Percentiles rank a stretch among this genome's conserved stretches.
Evolutionary conservation across 2,329 filamentous ascomycete species (phyloP).

Genomic region (Alternaria brassicae): DNA sequence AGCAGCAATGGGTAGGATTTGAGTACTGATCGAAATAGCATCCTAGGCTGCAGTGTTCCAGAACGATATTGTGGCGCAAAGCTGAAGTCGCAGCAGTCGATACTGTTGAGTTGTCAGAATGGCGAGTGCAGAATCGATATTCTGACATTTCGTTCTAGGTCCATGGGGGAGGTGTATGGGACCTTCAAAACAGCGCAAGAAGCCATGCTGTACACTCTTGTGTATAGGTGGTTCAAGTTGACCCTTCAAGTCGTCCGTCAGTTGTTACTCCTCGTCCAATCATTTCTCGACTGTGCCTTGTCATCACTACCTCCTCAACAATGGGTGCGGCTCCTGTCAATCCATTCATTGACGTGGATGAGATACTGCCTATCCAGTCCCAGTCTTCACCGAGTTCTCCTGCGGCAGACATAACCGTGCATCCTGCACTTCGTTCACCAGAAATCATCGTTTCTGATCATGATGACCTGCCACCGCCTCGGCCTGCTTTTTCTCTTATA

Average conservation of each 20-base stretch:
- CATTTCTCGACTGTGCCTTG: neutral
- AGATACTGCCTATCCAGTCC: neutral
- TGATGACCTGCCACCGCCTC: neutral
- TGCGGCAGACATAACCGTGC: neutral
- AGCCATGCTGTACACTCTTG: neutral
- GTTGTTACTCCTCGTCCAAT: neutral
- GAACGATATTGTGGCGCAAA: conserved; percentile 4
- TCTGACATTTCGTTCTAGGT: neutral
- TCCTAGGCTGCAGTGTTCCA: neutral
- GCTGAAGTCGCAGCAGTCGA: neutral
- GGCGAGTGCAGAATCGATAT: neutral
- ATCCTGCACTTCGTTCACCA: neutral
- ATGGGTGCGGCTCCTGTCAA: neutral
- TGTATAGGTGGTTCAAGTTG: neutral
- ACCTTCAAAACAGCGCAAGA: neutral
- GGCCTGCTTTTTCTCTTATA: conserved; percentile 2
- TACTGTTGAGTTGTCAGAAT: neutral
- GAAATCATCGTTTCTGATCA: neutral
- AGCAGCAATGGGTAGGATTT: neutral
- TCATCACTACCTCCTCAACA: neutral
- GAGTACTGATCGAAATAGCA: neutral
- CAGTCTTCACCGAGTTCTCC: neutral
- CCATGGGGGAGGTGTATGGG: neutral
- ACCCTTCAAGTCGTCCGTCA: neutral
- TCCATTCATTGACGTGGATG: neutral